Base-by-base conservation (phyloP, 305 asterid species). In the Solanum hybrid region DNA sequence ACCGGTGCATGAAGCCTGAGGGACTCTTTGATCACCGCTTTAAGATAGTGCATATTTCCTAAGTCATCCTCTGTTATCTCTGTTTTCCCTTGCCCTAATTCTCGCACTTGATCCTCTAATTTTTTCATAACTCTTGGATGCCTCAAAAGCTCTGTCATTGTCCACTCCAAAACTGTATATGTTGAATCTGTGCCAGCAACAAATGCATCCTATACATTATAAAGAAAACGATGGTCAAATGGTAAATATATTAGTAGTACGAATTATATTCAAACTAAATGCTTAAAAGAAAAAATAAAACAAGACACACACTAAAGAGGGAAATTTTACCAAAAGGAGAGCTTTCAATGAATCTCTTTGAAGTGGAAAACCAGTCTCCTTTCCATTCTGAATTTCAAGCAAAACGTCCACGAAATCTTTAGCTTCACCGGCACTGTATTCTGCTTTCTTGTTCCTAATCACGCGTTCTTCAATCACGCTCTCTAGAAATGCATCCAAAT, bases 11-110 rank as follows among this genome's bases (percentile, higher is more conserved):
- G 94, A 6, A 41, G 70, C 2, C 96, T 89, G 0, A 94, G 87
- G 17, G 91, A 81, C 89, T 95, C 96, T 22, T 93, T 94, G n/a
- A 92, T 90, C 78, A 92, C 96, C 3, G 92, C 93, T 89, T 93
- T 93, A 12, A 94, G 26, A 39, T 93, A 94, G 0, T 34, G 79
- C 95, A 94, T 91, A 72, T 90, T 92, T 8, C 45, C 92, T 0
- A 95, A 12, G 57, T 93, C 94, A 0, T 89, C 17, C 2, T 92
- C 91, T 0, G 90, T 92, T 45, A 94, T 88, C 2, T 81, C 89
- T 3, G 85, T 1, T 86, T 82, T 92, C 2, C 89, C 57, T 4
- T 41, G 33, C 0, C 87, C 45, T 3, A 90, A 37, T 75, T 36
- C 37, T 90, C 91, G 36, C 22, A 92, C 91, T 79, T 93, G 92